These are phyloP conservation scores for Stemphylium vesicarium DNA, from an alignment of 2,329 filamentous ascomycete species.

Conservation along the genomic window DNA sequence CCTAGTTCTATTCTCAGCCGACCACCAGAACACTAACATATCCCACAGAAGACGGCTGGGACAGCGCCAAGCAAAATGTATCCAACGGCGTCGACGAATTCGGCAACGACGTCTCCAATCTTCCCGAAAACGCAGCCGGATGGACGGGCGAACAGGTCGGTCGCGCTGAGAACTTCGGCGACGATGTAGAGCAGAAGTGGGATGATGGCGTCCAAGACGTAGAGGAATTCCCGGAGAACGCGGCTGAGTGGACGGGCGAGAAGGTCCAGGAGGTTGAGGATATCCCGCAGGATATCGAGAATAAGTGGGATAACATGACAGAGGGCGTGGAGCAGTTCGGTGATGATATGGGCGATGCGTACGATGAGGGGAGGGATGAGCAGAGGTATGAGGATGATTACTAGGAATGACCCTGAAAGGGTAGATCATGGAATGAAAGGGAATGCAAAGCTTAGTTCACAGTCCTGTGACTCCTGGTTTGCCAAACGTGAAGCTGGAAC, in stretches of 20 bases:
- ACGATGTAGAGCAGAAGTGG: constrained; percentile 26
- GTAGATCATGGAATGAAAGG: too few species aligned
- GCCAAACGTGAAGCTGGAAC: too few species aligned
- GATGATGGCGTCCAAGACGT: constrained; percentile 30
- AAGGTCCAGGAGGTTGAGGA: constrained; percentile 35
- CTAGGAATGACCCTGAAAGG: too few species aligned
- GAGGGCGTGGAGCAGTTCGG: constrained; percentile 27
- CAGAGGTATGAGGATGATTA: constrained; percentile 31
- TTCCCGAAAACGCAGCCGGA: constrained; percentile 30
- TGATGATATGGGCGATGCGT: constrained; percentile 31
- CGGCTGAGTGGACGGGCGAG: constrained; percentile 30
- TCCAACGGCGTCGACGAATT: constrained; percentile 12
- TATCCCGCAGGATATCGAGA: constrained; percentile 31
- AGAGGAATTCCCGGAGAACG: constrained; percentile 34
- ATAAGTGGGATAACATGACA: constrained; percentile 30
- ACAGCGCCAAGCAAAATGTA: constrained; percentile 24
- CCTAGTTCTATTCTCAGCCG: too few species aligned
- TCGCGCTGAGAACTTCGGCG: constrained; percentile 30
- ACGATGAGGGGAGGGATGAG: constrained; percentile 32
- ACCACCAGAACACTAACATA: constrained; percentile 5
- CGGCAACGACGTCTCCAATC: constrained; percentile 6
- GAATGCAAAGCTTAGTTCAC: too few species aligned
- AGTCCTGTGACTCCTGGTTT: too few species aligned
- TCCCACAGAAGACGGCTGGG: constrained; percentile 23
- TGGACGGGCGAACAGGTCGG: constrained; percentile 35